These are phyloP conservation scores for Casuarina cunninghamiana DNA, from an alignment of 306 rosid genomes.

Conservation along the genomic window DNA sequence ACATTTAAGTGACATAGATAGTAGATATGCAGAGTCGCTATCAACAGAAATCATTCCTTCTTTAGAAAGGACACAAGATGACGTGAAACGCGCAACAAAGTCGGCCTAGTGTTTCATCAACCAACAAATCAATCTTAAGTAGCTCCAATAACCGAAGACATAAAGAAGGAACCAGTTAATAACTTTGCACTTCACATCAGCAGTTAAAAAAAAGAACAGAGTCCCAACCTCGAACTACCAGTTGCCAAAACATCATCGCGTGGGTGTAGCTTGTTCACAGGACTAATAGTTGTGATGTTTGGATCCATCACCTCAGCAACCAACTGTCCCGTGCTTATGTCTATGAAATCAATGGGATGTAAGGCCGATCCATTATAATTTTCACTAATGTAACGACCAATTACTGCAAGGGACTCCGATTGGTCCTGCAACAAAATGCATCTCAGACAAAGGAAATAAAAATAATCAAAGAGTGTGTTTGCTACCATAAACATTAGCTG, in stretches of 20 bases:
- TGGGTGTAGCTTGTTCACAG: constrained; percentile 94
- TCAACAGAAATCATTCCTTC: not conserved
- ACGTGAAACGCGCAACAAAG: not conserved
- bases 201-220: not conserved
- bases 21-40: not conserved
- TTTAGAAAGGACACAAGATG: not conserved
- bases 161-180: not conserved
- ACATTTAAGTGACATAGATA: not conserved
- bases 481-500: not conserved
- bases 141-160: not conserved
- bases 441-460: not conserved
- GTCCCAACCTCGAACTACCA: constrained; percentile 83
- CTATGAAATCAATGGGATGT: constrained; percentile 95
- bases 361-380: constrained; percentile 89
- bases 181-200: not conserved
- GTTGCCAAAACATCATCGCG: constrained; percentile 80
- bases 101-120: not conserved
- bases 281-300: constrained; percentile 83
- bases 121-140: not conserved
- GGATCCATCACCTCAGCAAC: constrained; percentile 95
- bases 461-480: not conserved
- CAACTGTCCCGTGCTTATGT: constrained; percentile 78
- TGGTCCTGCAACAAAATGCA: constrained; percentile 61
- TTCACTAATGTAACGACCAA: constrained; percentile 95
- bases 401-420: constrained; percentile 79